Evolutionary conservation across 768 basidiomycete genomes (phyloP).

Genomic region (Hysterangium stoloniferum): DNA sequence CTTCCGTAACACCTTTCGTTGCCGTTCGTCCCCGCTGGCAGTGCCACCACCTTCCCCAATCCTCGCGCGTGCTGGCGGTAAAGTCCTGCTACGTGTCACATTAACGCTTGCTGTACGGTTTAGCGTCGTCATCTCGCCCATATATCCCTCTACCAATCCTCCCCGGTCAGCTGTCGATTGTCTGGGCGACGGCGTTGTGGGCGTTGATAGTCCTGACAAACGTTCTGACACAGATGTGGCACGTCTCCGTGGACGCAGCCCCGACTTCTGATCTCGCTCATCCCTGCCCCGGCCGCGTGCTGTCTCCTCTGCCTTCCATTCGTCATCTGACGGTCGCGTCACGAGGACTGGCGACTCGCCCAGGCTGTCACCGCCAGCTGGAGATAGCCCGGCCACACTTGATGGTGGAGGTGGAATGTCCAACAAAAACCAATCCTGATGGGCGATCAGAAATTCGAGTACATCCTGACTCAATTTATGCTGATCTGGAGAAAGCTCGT

Average conservation of each 20-base stretch:
- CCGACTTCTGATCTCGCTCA: not conserved
- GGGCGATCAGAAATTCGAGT: slow-evolving; percentile 91
- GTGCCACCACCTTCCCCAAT: not conserved
- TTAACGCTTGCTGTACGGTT: slow-evolving; percentile 26
- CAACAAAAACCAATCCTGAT: slow-evolving; percentile 93
- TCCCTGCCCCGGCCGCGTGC: not conserved
- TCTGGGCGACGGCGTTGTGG: not conserved
- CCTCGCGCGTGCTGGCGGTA: slow-evolving; percentile 41
- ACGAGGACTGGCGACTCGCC: slow-evolving; percentile 3
- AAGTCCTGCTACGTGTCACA: slow-evolving; percentile 54
- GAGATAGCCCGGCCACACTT: slow-evolving; percentile 30
- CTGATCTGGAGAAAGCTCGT: slow-evolving; percentile 80
- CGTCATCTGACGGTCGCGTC: slow-evolving; percentile 4
- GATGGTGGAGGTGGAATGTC: slow-evolving; percentile 70
- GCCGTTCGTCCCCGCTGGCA: slow-evolving; percentile 6
- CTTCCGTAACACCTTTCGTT: slow-evolving; percentile 2
- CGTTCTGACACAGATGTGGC: slow-evolving; percentile 7
- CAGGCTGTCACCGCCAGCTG: slow-evolving; percentile 32
- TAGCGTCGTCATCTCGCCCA: not conserved
- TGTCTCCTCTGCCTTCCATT: not conserved
- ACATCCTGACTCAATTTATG: slow-evolving; percentile 85
- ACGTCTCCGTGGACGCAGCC: not conserved
- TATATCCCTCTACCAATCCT: not conserved
- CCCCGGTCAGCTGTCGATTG: not conserved
- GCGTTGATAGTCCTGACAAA: slow-evolving; percentile 4